A percentile compares a stretch with the other conserved stretches of the same genome.
These are phyloP conservation scores for Hansenula sp. DNA, from an alignment of 1,139 yeast species.

Conservation along the genomic window DNA sequence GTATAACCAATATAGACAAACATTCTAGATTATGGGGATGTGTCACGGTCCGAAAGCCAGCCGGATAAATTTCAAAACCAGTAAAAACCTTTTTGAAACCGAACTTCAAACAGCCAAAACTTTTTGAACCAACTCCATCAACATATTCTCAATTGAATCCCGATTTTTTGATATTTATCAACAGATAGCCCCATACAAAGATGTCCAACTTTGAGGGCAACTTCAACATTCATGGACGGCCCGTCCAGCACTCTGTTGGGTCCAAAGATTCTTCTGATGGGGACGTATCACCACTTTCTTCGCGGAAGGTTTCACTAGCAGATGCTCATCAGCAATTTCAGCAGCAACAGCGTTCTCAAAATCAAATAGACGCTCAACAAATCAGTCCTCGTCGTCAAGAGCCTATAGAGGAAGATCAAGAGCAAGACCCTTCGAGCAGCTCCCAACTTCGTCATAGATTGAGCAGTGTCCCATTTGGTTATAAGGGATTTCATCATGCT, in stretches of 20 bases:
- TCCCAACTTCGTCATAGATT: neutral
- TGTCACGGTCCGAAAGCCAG: neutral
- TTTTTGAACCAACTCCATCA: too few relatives aligned
- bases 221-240: neutral
- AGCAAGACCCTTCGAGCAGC: neutral
- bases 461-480: slow-evolving; percentile 25
- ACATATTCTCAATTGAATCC: too few relatives aligned
- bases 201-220: slow-evolving; percentile 16
- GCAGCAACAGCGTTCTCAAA: slow-evolving; percentile 1
- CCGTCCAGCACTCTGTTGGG: slow-evolving; percentile 8
- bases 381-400: neutral
- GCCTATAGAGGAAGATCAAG: neutral
- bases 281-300: slow-evolving; percentile 23
- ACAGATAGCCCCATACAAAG: neutral
- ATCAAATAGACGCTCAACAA: neutral
- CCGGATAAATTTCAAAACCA: neutral
- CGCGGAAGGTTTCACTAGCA: slow-evolving; percentile 23
- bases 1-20: too few relatives aligned
- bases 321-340: slow-evolving; percentile 6
- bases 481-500: slow-evolving; percentile 48
- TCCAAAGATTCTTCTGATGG: slow-evolving; percentile 16
- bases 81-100: neutral
- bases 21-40: neutral
- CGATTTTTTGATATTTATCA: neutral
- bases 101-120: too few relatives aligned